phyloP scores from a whole-genome alignment of 352 stramenopile genomes.

The Phytophthora cajani region DNA sequence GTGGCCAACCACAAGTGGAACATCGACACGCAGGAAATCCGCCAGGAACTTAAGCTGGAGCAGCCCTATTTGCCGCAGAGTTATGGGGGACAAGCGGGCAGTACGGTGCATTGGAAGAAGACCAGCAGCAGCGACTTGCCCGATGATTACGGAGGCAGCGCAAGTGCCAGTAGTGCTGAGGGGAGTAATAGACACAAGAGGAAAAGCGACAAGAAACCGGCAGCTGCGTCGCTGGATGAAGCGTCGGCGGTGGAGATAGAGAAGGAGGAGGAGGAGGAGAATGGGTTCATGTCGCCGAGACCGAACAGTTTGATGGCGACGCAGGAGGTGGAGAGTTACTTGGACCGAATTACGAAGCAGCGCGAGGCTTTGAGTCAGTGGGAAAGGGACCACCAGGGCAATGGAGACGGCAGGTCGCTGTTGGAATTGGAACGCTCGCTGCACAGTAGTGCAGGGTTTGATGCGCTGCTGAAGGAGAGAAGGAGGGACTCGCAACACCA shows the following conservation, averaged over 20 bases:
- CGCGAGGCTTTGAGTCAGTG: conserved; percentile 56
- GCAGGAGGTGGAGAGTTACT: conserved; percentile 60
- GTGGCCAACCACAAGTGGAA: conserved; percentile 77
- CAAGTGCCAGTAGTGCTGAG: conserved; percentile 4
- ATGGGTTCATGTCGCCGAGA: conserved; percentile 3
- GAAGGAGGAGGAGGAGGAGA: conserved; percentile 2
- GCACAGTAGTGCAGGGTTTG: conserved; percentile 29
- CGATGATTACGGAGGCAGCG: conserved; percentile 39
- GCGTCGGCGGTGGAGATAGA: conserved; percentile 17
- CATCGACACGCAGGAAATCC: conserved; percentile 69
- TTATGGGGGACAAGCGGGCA: conserved; percentile 23
- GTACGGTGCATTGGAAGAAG: conserved; percentile 34
- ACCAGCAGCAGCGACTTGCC: conserved; percentile 52
- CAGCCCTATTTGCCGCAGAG: conserved; percentile 40
- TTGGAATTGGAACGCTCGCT: conserved; percentile 34
- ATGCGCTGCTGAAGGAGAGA: conserved; percentile 30
- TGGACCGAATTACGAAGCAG: conserved; percentile 59
- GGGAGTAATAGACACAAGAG: background rate
- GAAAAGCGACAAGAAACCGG: conserved; percentile 14
- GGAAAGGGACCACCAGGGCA: conserved; percentile 38
- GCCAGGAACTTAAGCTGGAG: conserved; percentile 51
- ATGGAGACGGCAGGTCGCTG: conserved; percentile 18
- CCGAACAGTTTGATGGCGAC: conserved; percentile 45
- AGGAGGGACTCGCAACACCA: conserved; percentile 25
- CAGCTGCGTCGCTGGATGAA: conserved; percentile 19